phyloP scores from a whole-genome alignment of 208 protist genomes.

The Trypanosoma vivax region DNA sequence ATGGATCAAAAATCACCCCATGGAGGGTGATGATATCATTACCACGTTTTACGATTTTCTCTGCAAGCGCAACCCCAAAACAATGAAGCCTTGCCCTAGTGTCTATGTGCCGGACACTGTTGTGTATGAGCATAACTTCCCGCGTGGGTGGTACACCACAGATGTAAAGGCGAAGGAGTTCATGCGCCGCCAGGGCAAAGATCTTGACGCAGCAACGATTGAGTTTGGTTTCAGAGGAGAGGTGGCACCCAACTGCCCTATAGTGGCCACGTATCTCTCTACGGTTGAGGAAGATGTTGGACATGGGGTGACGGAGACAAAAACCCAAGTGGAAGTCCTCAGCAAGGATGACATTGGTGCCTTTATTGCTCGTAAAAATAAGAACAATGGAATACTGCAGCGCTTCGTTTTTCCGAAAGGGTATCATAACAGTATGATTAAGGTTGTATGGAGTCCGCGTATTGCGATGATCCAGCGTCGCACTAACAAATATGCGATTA shows the following conservation, averaged over 20 bases:
- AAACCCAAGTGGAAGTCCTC: conserved; percentile 77
- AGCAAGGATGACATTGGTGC: conserved; percentile 69
- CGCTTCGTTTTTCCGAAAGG: conserved; percentile 83
- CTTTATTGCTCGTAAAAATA: conserved; percentile 75
- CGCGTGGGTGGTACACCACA: conserved; percentile 82
- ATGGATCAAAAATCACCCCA: conserved; percentile 86
- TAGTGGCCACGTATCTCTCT: conserved; percentile 71
- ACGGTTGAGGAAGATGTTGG: conserved; percentile 42
- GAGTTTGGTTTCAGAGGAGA: conserved; percentile 49
- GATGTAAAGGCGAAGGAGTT: conserved; percentile 77
- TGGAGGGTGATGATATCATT: conserved; percentile 76
- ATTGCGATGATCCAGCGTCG: conserved; percentile 81
- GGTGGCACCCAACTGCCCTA: conserved; percentile 38
- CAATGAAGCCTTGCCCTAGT: conserved; percentile 70
- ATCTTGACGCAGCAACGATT: conserved; percentile 81
- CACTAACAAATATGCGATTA: conserved; percentile 72
- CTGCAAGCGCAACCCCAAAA: conserved; percentile 77
- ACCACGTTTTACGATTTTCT: conserved; percentile 79
- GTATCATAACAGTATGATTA: conserved; percentile 77
- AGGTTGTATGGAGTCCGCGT: conserved; percentile 80
- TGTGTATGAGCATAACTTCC: conserved; percentile 89
- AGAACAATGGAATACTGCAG: conserved; percentile 81
- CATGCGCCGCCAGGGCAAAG: conserved; percentile 79
- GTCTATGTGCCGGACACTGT: conserved; percentile 82
- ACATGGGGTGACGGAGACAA: conserved; percentile 38